Conservation (phyloP, 345 rosid species). For the Brassica incana region DNA sequence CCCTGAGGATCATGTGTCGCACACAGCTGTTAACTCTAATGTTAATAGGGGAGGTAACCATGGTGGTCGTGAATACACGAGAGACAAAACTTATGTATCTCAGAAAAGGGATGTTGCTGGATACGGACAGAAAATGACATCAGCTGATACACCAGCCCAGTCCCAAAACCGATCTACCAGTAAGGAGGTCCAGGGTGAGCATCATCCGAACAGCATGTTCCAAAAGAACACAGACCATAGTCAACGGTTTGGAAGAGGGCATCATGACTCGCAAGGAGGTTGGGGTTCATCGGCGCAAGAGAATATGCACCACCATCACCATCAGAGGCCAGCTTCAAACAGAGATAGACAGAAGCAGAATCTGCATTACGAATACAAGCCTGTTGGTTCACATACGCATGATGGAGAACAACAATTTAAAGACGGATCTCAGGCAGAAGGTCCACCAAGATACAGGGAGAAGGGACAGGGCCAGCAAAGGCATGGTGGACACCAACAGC, state of each 20-base stretch:
- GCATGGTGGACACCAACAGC: constrained; percentile 65
- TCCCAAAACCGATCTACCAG: constrained; percentile 44
- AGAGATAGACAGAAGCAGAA: constrained; percentile 65
- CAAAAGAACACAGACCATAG: constrained; percentile 62
- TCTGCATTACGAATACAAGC: constrained; percentile 76
- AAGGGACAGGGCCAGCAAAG: constrained; percentile 38
- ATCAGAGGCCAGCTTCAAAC: constrained; percentile 48
- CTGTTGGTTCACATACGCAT: constrained; percentile 53
- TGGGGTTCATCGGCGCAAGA: constrained; percentile 67
- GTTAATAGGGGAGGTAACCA: constrained; percentile 47
- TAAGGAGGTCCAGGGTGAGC: constrained; percentile 51
- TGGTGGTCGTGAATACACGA: constrained; percentile 42
- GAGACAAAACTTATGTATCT: constrained; percentile 43
- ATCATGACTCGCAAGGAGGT: constrained; percentile 64
- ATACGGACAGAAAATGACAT: constrained; percentile 32
- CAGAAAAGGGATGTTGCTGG: constrained; percentile 48
- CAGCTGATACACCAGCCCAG: constrained; percentile 42
- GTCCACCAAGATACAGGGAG: constrained; percentile 17
- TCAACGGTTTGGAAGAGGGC: constrained; percentile 52
- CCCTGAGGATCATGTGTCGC: constrained; percentile 58
- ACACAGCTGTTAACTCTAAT: constrained; percentile 39
- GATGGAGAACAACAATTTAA: constrained; percentile 48
- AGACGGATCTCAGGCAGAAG: constrained; percentile 55
- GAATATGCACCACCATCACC: constrained; percentile 55
- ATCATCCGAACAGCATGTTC: constrained; percentile 45